Evolutionary conservation across 2,329 filamentous ascomycete genomes (phyloP), one percentile per base, ranked within the genome.

Genomic region (Apiospora saccharicola): DNA sequence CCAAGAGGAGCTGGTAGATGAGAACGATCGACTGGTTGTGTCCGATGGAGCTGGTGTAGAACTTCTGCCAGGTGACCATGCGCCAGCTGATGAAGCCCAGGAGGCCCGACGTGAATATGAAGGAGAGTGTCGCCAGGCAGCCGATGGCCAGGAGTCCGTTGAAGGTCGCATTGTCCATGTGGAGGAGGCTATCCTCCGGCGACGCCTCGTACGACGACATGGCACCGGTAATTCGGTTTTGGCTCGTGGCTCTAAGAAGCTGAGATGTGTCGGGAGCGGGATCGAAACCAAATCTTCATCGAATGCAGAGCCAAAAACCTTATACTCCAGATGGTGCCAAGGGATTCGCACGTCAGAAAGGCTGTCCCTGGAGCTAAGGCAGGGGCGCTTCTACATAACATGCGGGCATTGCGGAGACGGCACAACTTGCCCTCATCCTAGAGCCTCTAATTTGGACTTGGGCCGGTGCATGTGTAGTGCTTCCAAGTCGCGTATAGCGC

Each of bases 1-100:
- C 86, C 70, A 86, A 79, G 37, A 88, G 78, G 12, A 90, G 85
- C 76, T 89, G 89, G 77, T 88, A 86, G 71, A 89, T 88, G 10
- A 90, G 82, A 2, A 89, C 81, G 73, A 89, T 82, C 73, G 87
- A 86, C 77, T 90, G 88, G 73, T 88, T 88, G 70, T 76, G 76
- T 24, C 74, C 73, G 67, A 81, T 75, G 71, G 75, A 78, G 51
- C 74, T 78, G 69, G 75, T 76, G 72, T 79, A 80, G 71, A 80
- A 79, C 34, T 75, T 76, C 49, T 78, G 76, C 81, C 81, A 83
- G 53, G 75, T 78, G n/a, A 87, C 75, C 72, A 88, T 83, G 41
- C 85, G 83, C 76, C 85, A 87, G 41, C 80, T 82, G 71, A 88
- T 82, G 68, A 86, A 78, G 41, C 81, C 67, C 26, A 87, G 79